Evolutionary conservation across 139 green algal species (phyloP).

Genomic region (Coelastrella sp.): DNA sequence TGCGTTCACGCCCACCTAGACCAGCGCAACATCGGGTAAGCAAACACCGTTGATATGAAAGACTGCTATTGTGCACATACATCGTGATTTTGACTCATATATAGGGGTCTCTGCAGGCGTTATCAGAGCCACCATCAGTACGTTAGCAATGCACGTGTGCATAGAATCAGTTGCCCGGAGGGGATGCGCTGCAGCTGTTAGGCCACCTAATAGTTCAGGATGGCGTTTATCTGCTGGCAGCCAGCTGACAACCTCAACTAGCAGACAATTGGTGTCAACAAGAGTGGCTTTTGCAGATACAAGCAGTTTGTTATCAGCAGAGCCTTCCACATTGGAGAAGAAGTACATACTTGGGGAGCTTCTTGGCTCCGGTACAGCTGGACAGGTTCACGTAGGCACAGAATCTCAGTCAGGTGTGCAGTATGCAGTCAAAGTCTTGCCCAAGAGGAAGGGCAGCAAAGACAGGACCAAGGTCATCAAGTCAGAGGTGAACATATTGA

Average conservation of each 20-base stretch:
- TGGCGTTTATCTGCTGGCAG: neutral
- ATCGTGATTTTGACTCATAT: neutral
- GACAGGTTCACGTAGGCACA: constrained; percentile 23
- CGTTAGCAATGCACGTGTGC: neutral
- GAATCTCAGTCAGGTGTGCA: constrained; percentile 2
- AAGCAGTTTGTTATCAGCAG: neutral
- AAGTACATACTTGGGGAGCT: constrained; percentile 38
- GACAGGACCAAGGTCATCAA: constrained; percentile 30
- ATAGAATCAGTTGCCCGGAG: neutral
- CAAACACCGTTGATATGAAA: neutral
- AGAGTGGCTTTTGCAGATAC: constrained; percentile 26
- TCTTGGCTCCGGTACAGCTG: constrained; percentile 31
- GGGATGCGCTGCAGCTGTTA: neutral
- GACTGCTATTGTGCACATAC: neutral
- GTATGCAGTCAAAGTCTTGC: constrained; percentile 42
- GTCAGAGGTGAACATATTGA: constrained; percentile 30
- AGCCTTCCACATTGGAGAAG: neutral
- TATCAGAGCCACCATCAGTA: neutral
- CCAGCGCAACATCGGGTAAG: neutral
- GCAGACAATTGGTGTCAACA: constrained; percentile 3
- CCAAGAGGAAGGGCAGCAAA: constrained; percentile 19
- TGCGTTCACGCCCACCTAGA: neutral
- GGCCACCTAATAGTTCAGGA: neutral
- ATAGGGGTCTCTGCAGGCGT: neutral
- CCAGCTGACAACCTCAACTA: neutral